Percentiles rank a stretch among this genome's conserved stretches.
Evolutionary conservation across 2,329 filamentous ascomycete genomes (phyloP).

Genomic region (Hymenoscyphus albidus): DNA sequence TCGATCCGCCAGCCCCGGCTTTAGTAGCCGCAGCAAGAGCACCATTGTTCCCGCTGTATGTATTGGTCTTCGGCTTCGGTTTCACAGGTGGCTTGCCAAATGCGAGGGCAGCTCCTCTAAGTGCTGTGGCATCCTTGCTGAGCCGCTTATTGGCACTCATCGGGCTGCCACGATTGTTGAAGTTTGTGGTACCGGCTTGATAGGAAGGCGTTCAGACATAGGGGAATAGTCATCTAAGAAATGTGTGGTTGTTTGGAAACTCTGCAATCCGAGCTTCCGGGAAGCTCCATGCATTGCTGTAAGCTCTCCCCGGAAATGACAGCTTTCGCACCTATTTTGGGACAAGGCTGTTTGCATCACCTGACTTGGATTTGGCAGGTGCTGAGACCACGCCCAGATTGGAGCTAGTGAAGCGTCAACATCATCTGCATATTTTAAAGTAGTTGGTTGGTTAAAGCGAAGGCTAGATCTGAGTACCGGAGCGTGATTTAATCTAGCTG

Average conservation of each 20-base stretch:
- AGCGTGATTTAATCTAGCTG: too few species aligned
- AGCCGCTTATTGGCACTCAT: slow-evolving; percentile 10
- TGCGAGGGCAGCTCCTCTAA: slow-evolving; percentile 45
- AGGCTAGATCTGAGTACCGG: too few species aligned
- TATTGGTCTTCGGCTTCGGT: slow-evolving; percentile 37
- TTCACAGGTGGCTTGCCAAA: slow-evolving; percentile 43
- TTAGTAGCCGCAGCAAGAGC: slow-evolving; percentile 44
- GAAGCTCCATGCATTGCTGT: not conserved
- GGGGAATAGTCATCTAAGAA: not conserved
- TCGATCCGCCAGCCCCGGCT: slow-evolving; percentile 29
- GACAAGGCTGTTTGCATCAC: not conserved
- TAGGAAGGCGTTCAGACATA: slow-evolving; percentile 1
- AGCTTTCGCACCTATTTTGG: not conserved
- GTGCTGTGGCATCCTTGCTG: slow-evolving; percentile 30
- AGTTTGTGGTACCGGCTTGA: slow-evolving; percentile 22
- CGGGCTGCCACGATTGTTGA: slow-evolving; percentile 16
- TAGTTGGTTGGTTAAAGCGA: too few species aligned
- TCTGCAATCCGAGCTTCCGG: not conserved
- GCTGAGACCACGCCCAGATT: not conserved
- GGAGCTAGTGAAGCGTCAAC: not conserved
- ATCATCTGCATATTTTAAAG: too few species aligned
- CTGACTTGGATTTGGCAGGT: not conserved
- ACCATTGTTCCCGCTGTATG: slow-evolving; percentile 41
- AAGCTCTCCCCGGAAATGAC: not conserved
- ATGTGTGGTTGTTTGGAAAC: not conserved